Percentiles rank a stretch among this genome's conserved stretches.
phyloP scores from a whole-genome alignment of 441 rosid species.

The Gossypium davidsonii region DNA sequence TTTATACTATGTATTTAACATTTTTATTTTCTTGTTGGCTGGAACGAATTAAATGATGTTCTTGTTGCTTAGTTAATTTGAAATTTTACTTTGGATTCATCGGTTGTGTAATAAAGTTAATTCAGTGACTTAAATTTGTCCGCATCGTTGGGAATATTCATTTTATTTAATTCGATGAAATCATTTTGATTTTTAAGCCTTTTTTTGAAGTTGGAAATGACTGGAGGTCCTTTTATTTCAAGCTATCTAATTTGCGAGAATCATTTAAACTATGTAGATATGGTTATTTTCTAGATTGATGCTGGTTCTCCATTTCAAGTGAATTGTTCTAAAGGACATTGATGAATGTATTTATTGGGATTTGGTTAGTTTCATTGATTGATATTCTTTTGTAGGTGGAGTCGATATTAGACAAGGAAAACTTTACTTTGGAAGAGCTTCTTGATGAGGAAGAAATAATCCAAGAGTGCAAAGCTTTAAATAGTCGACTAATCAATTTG shows the following conservation, averaged over 20 bases:
- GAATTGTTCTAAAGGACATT: neutral
- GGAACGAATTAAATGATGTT: neutral
- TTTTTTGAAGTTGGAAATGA: neutral
- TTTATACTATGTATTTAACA: neutral
- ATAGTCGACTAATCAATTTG: constrained; percentile 87
- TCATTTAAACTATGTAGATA: neutral
- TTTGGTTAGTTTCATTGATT: neutral
- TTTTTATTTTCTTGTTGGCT: neutral
- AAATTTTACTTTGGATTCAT: constrained; percentile 3
- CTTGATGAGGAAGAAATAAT: constrained; percentile 94
- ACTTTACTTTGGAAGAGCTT: constrained; percentile 89
- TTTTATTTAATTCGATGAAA: neutral
- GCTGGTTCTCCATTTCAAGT: neutral
- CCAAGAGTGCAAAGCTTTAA: constrained; percentile 95
- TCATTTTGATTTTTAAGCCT: neutral
- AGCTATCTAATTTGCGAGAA: neutral
- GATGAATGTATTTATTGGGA: neutral
- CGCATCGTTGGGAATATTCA: neutral
- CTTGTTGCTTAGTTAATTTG: neutral
- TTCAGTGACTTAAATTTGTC: constrained; percentile 2
- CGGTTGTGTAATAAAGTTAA: neutral
- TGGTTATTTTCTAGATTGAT: neutral
- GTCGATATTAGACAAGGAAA: constrained; percentile 75
- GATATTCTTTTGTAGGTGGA: constrained; percentile 54
- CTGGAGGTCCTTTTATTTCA: neutral